Evolutionary conservation across 2,329 filamentous ascomycete species (phyloP), one percentile per base, ranked within the genome.

Genomic region (Hypoxylon sp.): DNA sequence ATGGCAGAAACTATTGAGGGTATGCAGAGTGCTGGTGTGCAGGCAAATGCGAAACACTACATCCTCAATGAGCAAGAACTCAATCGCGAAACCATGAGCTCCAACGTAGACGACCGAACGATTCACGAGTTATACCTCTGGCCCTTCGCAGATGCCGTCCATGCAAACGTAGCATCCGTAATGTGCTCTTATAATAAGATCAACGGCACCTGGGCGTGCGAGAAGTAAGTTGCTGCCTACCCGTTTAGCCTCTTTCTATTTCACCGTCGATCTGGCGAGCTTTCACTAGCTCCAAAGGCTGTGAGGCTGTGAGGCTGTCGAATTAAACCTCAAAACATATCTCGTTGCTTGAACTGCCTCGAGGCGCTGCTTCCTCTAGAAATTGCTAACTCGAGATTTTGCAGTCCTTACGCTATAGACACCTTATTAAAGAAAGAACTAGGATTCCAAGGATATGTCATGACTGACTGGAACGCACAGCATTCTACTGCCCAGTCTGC

Each of bases 131-230:
- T 90, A 5, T 88, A 89, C 73, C 81, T 89, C 2, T 89, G 87
- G 85, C 89, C 90, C 1, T 93, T 91, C 71, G 88, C 88, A 2
- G 89, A 92, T 73, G 87, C 90, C 1, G 85, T 92, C 25, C 84
- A 84, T 68, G 86, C 90, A 23, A 88, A 89, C 45, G 88, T 89
- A 2, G 88, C 86, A 1, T 84, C 85, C 2, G 78, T 91, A 46
- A 92, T 93, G 91, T 93, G 90, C 79, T 88, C 87, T 16, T 92
- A 92, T 78, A 90, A 91, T 75, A 88, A 89, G 75, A 79, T 92
- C 74, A 91, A 92, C 77, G 87, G 88, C 67, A 88, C 86, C 12
- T 91, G 88, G 78, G 84, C 84, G 4, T 93, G 90, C 76, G 85
- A 90, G 74, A 91, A 90, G 67, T 69, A 29, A 62, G 67, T 66